Base-by-base conservation (phyloP, 768 basidiomycete genomes). In the Paxillus rubicundulus region DNA sequence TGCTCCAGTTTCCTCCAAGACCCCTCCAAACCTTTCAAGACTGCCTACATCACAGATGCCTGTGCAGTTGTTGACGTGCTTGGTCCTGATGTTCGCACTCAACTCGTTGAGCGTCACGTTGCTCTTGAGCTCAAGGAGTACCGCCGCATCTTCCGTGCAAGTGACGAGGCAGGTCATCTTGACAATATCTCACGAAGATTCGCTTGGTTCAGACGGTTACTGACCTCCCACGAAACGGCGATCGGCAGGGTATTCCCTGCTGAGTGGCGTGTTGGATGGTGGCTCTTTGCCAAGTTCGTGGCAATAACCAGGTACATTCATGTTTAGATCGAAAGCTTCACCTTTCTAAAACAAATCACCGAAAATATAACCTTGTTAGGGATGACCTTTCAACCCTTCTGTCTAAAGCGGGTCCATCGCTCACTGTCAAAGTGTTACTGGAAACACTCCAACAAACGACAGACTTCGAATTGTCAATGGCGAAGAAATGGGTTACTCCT, bases 121-220 rank as follows among this genome's bases (percentile, higher is more conserved):
- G 82, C 87, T 9, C 78, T 95, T 14, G 92, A 97, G 60, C 78
- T 99, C 21, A 92, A 92, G 65, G 97, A 98, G 66, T 99, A 98
- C 66, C 86, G 94, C 10, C 86, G 94, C 18, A 95, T 99, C 65
- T 98, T 99, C 73, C 84, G 89, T 45, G 82, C 89, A 7, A 86
- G 85, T 5, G 94, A 97, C 57, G 97, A 98, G 70, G 93, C 97
- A 2, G 97, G 96, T 4, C 92, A 97, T 61, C 77, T 99, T 42
- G 97, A 99, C 72, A 99, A 99, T 58, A 78, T 97, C 6, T 84
- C 92, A 0, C 77, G 97, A 14, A 82, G 97, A 38, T 98, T 92
- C 60, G 92, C 94, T 4, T 99, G 95, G 94, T 98, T 98, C 72
- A 78, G 89, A 18, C 82, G 95, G 27, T 69, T 94, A 28, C 72